Conservation (phyloP, 495 filamentous ascomycete species). For the Daldinia bambusicola region DNA sequence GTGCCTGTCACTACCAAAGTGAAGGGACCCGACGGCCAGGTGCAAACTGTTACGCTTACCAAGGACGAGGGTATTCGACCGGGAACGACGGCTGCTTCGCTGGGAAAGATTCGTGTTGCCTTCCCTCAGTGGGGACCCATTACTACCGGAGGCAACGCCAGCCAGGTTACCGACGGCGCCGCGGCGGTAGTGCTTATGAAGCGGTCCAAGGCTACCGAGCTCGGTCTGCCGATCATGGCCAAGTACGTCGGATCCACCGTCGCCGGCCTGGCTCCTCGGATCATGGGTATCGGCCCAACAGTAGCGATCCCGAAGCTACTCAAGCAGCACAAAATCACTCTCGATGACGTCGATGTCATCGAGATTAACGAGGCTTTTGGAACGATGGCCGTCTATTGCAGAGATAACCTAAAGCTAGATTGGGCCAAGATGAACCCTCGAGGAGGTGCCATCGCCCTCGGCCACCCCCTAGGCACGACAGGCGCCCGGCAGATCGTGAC, state of each 20-base stretch:
- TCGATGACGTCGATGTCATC: conserved; percentile 86
- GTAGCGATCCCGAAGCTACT: conserved; percentile 96
- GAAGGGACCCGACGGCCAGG: conserved; percentile 85
- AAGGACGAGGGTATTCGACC: conserved; percentile 89
- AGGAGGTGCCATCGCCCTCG: conserved; percentile 81
- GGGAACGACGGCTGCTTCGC: conserved; percentile 84
- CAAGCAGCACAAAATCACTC: conserved; percentile 76
- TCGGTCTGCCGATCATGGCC: conserved; percentile 90
- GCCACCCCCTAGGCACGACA: conserved; percentile 84
- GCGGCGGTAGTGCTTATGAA: conserved; percentile 94
- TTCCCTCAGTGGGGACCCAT: conserved; percentile 90
- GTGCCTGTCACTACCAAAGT: conserved; percentile 81
- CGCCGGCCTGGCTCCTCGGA: conserved; percentile 85
- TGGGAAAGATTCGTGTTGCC: conserved; percentile 88
- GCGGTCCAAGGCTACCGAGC: conserved; percentile 84
- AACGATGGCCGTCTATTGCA: conserved; percentile 95
- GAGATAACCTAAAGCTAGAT: conserved; percentile 79
- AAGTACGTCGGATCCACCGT: conserved; percentile 95
- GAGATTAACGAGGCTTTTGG: conserved; percentile 99
- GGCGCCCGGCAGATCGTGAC: conserved; percentile 85
- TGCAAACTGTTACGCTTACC: conserved; percentile 78
- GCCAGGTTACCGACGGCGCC: conserved; percentile 95
- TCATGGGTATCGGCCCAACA: conserved; percentile 97
- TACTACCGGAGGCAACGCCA: conserved; percentile 94
- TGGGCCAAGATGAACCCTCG: conserved; percentile 88